These are phyloP conservation scores for Sporobolomyces roseus DNA, from an alignment of 768 basidiomycete genomes.

Conservation along the genomic window DNA sequence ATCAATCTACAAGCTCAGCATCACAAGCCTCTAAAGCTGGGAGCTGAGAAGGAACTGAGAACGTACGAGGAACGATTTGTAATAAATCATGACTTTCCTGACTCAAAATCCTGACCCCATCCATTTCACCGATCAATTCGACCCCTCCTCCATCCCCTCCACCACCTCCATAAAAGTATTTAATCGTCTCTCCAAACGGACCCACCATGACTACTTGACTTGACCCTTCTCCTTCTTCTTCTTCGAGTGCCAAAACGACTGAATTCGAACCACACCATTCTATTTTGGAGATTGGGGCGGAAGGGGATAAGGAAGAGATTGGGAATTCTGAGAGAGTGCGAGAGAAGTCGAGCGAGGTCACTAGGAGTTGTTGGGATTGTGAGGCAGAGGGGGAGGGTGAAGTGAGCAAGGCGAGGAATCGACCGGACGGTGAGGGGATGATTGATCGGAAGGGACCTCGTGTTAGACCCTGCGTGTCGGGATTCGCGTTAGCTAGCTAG, in stretches of 20 bases:
- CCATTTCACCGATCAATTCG: constrained; percentile 76
- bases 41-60: neutral
- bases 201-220: constrained; percentile 83
- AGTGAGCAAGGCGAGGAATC: constrained; percentile 79
- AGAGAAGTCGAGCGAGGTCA: constrained; percentile 91
- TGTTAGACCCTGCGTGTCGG: constrained; percentile 59
- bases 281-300: constrained; percentile 55
- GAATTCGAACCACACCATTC: constrained; percentile 98
- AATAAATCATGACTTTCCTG: constrained; percentile 79
- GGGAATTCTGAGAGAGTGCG: constrained; percentile 83
- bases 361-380: too few relatives aligned
- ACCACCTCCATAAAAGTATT: constrained; percentile 74
- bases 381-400: constrained; percentile 49
- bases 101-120: constrained; percentile 80
- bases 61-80: constrained; percentile 82
- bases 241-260: constrained; percentile 77
- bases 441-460: constrained; percentile 85
- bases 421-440: constrained; percentile 87
- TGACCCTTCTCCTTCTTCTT: constrained; percentile 71
- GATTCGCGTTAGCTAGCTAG: neutral
- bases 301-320: constrained; percentile 34
- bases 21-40: too few relatives aligned
- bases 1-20: too few relatives aligned
- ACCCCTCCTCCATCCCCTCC: constrained; percentile 67
- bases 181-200: constrained; percentile 78